Conservation (phyloP, 768 basidiomycete species). For the Royoungia palumana region DNA sequence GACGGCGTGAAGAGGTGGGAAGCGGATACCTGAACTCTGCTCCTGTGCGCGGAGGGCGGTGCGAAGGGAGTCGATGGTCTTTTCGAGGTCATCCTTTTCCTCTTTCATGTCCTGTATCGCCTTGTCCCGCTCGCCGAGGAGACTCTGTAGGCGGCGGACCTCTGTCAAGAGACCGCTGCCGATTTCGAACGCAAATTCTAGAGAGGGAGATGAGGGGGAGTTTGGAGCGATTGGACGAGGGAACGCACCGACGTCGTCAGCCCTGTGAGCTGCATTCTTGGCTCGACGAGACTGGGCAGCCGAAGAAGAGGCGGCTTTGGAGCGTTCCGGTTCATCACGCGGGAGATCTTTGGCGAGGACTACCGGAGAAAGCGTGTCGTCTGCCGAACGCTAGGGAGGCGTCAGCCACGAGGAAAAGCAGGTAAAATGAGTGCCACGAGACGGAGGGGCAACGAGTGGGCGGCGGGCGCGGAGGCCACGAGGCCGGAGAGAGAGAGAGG, state of each 20-base stretch:
- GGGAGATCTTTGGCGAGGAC: conserved; percentile 47
- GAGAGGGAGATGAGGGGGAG: conserved; percentile 17
- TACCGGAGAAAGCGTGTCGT: conserved; percentile 45
- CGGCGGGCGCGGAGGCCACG: conserved; percentile 13
- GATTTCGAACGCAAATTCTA: conserved; percentile 98
- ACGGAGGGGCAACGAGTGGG: not conserved
- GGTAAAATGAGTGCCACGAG: not conserved
- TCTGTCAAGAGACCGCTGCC: conserved; percentile 89
- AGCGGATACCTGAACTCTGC: conserved; percentile 64
- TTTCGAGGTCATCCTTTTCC: conserved; percentile 87
- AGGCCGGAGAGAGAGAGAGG: conserved; percentile 12
- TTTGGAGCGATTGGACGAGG: conserved; percentile 10
- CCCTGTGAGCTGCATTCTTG: conserved; percentile 87
- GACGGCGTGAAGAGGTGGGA: not conserved
- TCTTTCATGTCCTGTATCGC: conserved; percentile 88
- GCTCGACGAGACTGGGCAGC: conserved; percentile 85
- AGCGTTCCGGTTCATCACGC: conserved; percentile 60
- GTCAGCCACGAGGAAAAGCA: conserved; percentile 7
- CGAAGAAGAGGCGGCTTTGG: conserved; percentile 60
- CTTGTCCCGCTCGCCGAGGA: conserved; percentile 90
- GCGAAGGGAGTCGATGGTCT: conserved; percentile 69
- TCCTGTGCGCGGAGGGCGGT: conserved; percentile 78
- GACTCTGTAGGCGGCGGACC: conserved; percentile 84
- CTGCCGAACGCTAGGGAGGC: conserved; percentile 41
- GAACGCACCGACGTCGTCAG: conserved; percentile 80